These are phyloP conservation scores for Circinella minor DNA, from an alignment of 371 early-diverging fungal genomes.

Conservation along the genomic window DNA sequence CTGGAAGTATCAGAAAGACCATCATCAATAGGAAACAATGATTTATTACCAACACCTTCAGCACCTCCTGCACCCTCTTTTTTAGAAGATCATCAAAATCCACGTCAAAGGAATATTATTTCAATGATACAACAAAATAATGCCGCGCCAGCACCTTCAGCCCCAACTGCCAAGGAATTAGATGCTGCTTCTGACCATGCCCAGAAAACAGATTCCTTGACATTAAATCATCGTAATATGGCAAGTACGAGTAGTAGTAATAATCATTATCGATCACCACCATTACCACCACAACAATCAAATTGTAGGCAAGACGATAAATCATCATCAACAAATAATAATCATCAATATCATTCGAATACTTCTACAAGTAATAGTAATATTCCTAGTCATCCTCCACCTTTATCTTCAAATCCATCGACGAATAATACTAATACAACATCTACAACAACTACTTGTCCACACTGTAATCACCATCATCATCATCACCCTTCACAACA, in stretches of 20 bases:
- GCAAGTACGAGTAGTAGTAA: neutral
- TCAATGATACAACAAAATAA: slow-evolving; percentile 14
- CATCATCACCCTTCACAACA: slow-evolving; percentile 13
- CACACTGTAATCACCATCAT: slow-evolving; percentile 12
- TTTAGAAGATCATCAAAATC: neutral
- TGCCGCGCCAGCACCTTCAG: slow-evolving; percentile 25
- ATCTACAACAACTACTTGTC: neutral
- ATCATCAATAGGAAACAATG: neutral
- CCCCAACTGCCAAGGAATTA: slow-evolving; percentile 29
- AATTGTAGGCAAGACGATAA: too few relatives aligned
- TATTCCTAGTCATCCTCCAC: neutral
- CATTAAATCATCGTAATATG: too few relatives aligned
- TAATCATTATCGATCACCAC: neutral
- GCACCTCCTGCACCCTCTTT: slow-evolving; percentile 22
- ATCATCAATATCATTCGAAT: neutral
- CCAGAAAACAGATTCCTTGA: neutral
- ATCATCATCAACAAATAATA: neutral
- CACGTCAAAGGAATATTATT: slow-evolving; percentile 13
- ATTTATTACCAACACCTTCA: slow-evolving; percentile 5
- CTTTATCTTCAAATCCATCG: neutral
- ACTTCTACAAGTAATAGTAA: too few relatives aligned
- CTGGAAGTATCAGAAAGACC: slow-evolving; percentile 1
- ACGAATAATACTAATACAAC: neutral
- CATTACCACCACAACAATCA: neutral
- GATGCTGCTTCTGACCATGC: slow-evolving; percentile 14